Conservation (phyloP, 768 basidiomycete genomes). For the Amanita rubescens region DNA sequence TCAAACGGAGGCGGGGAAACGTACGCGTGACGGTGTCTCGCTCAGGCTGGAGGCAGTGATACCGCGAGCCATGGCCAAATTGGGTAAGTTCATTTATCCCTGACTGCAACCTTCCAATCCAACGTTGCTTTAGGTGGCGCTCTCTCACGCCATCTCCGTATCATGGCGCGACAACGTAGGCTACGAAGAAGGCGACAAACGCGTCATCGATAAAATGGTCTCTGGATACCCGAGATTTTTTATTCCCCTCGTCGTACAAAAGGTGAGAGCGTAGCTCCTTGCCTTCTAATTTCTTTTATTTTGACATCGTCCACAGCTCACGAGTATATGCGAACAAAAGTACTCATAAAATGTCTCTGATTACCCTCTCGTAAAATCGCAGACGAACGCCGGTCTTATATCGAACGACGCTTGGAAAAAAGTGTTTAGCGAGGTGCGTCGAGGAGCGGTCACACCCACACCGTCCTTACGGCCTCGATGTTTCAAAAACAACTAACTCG, state of each 20-base stretch:
- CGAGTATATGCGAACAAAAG: slow-evolving; percentile 64
- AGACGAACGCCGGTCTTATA: slow-evolving; percentile 67
- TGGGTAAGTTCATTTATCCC: background rate
- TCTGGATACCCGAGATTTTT: slow-evolving; percentile 95
- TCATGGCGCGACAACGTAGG: slow-evolving; percentile 92
- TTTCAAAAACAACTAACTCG: slow-evolving; percentile 19
- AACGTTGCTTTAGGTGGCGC: slow-evolving; percentile 38
- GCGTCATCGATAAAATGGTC: slow-evolving; percentile 74
- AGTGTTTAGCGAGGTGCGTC: background rate
- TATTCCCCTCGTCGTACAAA: slow-evolving; percentile 77
- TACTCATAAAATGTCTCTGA: slow-evolving; percentile 72
- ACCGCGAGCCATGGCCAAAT: too few relatives aligned
- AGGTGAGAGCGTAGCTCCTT: slow-evolving; percentile 54
- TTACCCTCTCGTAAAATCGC: slow-evolving; percentile 70
- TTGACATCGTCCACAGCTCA: slow-evolving; percentile 77
- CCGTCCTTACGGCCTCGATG: background rate
- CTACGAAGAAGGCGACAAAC: slow-evolving; percentile 84
- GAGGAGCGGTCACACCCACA: slow-evolving; percentile 37
- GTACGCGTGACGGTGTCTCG: slow-evolving; percentile 28
- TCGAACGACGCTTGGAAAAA: slow-evolving; percentile 40
- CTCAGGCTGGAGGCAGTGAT: too few relatives aligned
- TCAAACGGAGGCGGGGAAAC: too few relatives aligned
- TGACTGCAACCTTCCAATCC: background rate
- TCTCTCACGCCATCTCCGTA: slow-evolving; percentile 87
- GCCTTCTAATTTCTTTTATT: too few relatives aligned